These are phyloP conservation scores for Podospora anserina DNA, from an alignment of 495 filamentous ascomycete species.

Conservation along the genomic window DNA sequence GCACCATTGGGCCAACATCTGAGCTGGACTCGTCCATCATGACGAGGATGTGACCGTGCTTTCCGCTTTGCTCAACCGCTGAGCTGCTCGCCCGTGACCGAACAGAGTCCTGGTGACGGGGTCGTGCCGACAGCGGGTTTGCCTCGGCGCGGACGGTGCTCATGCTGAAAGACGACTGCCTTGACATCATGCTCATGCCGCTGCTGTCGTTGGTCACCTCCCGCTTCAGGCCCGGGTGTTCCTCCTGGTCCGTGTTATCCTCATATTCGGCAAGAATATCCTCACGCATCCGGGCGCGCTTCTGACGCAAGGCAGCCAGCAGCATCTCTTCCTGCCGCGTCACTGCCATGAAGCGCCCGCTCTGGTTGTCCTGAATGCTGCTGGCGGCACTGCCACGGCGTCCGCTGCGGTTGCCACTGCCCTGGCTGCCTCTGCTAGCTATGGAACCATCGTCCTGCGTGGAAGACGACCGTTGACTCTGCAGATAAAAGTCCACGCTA, in stretches of 20 bases:
- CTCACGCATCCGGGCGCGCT: constrained; percentile 72
- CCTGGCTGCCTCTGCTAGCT: constrained; percentile 23
- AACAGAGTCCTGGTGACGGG: constrained; percentile 16
- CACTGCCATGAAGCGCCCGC: constrained; percentile 76
- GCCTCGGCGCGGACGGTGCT: constrained; percentile 30
- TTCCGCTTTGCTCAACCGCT: constrained; percentile 6
- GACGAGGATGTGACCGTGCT: constrained; percentile 27
- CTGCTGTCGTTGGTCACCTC: constrained; percentile 28
- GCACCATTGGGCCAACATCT: constrained; percentile 29
- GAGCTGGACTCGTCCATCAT: constrained; percentile 22
- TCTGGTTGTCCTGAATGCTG: constrained; percentile 32
- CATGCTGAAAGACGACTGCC: constrained; percentile 26
- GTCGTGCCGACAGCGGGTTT: constrained; percentile 23
- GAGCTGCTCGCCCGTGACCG: constrained; percentile 11
- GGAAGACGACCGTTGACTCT: constrained; percentile 24
- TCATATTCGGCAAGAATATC: constrained; percentile 61
- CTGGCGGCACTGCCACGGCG: constrained; percentile 25
- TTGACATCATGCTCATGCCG: constrained; percentile 25
- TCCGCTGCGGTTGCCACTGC: constrained; percentile 16
- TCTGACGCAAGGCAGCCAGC: constrained; percentile 74
- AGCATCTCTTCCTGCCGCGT: constrained; percentile 82
- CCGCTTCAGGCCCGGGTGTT: constrained; percentile 19
- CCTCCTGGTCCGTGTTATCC: constrained; percentile 29
- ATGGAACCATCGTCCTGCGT: constrained; percentile 25
- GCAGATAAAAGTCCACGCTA: constrained; percentile 44